Conservation (phyloP, 2,329 filamentous ascomycete species). For the Aspergillaceae sp. region DNA sequence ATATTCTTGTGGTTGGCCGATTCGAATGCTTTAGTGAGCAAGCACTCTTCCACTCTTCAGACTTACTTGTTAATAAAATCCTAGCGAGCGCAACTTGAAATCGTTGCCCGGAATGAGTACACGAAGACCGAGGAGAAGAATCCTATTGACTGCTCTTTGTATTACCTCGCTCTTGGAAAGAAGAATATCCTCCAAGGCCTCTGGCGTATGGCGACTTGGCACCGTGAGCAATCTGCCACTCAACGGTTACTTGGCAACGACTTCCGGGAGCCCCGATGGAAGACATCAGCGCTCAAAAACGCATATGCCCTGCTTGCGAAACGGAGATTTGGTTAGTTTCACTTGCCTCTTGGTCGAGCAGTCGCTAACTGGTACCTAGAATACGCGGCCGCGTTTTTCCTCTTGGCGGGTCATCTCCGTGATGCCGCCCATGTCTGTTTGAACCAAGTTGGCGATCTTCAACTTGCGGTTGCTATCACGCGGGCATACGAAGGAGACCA, state of each 20-base stretch:
- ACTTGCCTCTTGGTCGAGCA: neutral
- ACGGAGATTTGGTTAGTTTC: slow-evolving; percentile 63
- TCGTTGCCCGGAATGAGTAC: slow-evolving; percentile 89
- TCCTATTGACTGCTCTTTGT: slow-evolving; percentile 81
- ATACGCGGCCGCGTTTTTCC: slow-evolving; percentile 92
- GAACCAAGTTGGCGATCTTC: slow-evolving; percentile 78
- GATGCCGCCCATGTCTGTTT: slow-evolving; percentile 82
- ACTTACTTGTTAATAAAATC: slow-evolving; percentile 6
- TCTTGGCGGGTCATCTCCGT: slow-evolving; percentile 73
- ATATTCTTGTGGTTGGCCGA: slow-evolving; percentile 94
- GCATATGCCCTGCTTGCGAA: slow-evolving; percentile 91
- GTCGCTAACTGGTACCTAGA: slow-evolving; percentile 42
- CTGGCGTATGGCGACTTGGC: slow-evolving; percentile 90
- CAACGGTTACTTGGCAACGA: slow-evolving; percentile 77
- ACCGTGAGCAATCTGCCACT: slow-evolving; percentile 75
- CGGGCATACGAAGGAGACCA: slow-evolving; percentile 82
- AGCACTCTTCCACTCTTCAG: neutral
- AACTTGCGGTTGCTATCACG: slow-evolving; percentile 80
- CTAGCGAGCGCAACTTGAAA: slow-evolving; percentile 71
- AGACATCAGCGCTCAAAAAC: slow-evolving; percentile 84
- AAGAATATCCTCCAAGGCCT: slow-evolving; percentile 83
- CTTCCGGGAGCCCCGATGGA: slow-evolving; percentile 80
- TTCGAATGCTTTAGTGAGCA: slow-evolving; percentile 60
- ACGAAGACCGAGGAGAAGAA: slow-evolving; percentile 79
- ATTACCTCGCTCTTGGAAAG: slow-evolving; percentile 83